Conservation (phyloP, 1,139 yeast genomes). For the Debaryomyces nepalensis region DNA sequence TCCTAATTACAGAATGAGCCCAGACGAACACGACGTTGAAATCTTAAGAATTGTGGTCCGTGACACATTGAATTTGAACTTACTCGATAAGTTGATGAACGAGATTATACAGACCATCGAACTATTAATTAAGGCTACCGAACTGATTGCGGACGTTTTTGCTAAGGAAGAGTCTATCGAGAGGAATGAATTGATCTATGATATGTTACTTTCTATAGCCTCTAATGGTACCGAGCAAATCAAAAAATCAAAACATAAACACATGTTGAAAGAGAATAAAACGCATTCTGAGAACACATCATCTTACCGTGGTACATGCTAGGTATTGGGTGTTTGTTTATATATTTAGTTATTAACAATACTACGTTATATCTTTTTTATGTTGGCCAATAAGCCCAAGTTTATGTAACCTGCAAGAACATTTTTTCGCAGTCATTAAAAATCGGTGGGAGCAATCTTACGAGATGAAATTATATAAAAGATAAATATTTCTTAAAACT, state of each 20-base stretch:
- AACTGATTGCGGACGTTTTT: constrained; percentile 28
- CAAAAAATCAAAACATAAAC: constrained; percentile 29
- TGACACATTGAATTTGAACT: constrained; percentile 68
- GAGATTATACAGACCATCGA: constrained; percentile 65
- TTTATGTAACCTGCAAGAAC: background rate
- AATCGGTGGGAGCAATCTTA: constrained; percentile 8
- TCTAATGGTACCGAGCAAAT: constrained; percentile 41
- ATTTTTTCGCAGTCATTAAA: constrained; percentile 10
- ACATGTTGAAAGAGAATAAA: constrained; percentile 28
- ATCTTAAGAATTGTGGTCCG: constrained; percentile 86
- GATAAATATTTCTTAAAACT: background rate
- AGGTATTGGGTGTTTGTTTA: too few species aligned
- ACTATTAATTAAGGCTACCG: constrained; percentile 49
- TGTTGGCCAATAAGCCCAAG: background rate
- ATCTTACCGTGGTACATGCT: constrained; percentile 62
- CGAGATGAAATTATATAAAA: background rate
- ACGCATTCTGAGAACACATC: constrained; percentile 38
- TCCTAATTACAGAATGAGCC: constrained; percentile 89
- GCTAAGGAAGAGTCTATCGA: constrained; percentile 22
- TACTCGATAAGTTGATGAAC: constrained; percentile 71
- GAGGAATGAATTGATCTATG: constrained; percentile 29
- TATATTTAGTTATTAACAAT: too few species aligned
- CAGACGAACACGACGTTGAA: constrained; percentile 57
- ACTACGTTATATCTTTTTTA: background rate
- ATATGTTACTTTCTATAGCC: constrained; percentile 43